phyloP scores from a whole-genome alignment of 192 early-diverging fungal genomes.

The Powellomyces hirtus region DNA sequence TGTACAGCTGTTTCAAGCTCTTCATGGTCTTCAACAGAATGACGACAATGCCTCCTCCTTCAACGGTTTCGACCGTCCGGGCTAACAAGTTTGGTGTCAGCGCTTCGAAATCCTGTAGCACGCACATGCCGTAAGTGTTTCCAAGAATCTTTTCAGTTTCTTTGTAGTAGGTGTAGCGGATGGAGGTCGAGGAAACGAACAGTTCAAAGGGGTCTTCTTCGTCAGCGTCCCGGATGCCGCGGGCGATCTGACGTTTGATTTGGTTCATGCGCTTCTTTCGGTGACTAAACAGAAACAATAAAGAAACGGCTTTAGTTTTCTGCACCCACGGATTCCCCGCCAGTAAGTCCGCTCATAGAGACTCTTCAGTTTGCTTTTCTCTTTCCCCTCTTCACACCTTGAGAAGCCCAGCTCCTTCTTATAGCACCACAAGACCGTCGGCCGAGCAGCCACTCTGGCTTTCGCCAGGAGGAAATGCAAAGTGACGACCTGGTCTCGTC shows the following conservation, averaged over 20 bases:
- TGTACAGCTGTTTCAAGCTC: conserved; percentile 95
- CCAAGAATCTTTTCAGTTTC: conserved; percentile 98
- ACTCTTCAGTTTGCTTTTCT: neutral
- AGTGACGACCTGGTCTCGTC: conserved; percentile 88
- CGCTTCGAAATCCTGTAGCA: conserved; percentile 96
- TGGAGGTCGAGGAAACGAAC: conserved; percentile 91
- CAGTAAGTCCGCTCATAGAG: neutral
- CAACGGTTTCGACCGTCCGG: conserved; percentile 96
- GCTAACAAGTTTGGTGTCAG: conserved; percentile 96
- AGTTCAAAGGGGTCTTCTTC: conserved; percentile 98
- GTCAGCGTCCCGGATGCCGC: conserved; percentile 87
- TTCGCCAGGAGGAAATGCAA: conserved; percentile 95
- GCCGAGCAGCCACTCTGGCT: conserved; percentile 82
- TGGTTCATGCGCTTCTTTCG: conserved; percentile 96
- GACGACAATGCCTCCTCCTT: conserved; percentile 94
- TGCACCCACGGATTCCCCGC: too few relatives aligned
- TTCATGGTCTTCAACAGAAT: conserved; percentile 92
- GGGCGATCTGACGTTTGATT: conserved; percentile 91
- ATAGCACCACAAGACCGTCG: conserved; percentile 99
- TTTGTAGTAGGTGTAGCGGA: conserved; percentile 99
- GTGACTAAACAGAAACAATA: conserved; percentile 54
- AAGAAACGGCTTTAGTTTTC: too few relatives aligned
- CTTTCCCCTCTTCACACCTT: conserved; percentile 34
- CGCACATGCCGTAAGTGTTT: conserved; percentile 98
- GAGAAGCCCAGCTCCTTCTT: conserved; percentile 97